Conservation (phyloP, 2,329 filamentous ascomycete genomes). For the Alternaria sp. region DNA sequence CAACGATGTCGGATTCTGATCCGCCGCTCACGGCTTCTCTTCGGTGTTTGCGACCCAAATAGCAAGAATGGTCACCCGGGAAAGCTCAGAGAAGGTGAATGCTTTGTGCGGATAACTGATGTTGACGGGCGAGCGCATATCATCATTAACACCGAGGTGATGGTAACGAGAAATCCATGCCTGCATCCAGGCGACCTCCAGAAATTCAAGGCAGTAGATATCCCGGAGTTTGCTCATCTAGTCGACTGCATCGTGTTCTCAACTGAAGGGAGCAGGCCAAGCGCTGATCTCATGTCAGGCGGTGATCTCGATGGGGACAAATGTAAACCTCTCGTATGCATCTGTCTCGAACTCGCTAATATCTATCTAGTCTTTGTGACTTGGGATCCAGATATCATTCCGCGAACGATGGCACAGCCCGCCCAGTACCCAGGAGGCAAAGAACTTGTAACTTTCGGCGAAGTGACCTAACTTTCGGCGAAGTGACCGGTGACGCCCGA, state of each 20-base stretch:
- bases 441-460: slow-evolving; percentile 46
- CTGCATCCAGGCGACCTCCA: slow-evolving; percentile 53
- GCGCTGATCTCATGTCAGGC: slow-evolving; percentile 53
- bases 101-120: slow-evolving; percentile 49
- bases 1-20: slow-evolving; percentile 49
- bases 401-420: slow-evolving; percentile 43
- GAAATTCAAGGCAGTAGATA: slow-evolving; percentile 50
- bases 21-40: slow-evolving; percentile 48
- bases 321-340: slow-evolving; percentile 37
- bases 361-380: slow-evolving; percentile 48
- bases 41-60: slow-evolving; percentile 50
- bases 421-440: slow-evolving; percentile 51
- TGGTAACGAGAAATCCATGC: slow-evolving; percentile 54
- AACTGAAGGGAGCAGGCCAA: slow-evolving; percentile 45
- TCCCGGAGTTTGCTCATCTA: slow-evolving; percentile 46
- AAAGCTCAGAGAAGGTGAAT: slow-evolving; percentile 48
- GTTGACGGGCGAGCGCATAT: slow-evolving; percentile 44
- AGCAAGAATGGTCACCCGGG: slow-evolving; percentile 18
- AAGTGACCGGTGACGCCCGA: slow-evolving; percentile 49
- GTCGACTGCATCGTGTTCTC: slow-evolving; percentile 53
- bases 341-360: neutral
- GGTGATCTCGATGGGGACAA: slow-evolving; percentile 53
- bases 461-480: slow-evolving; percentile 47
- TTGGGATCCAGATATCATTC: slow-evolving; percentile 52
- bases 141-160: slow-evolving; percentile 45